phyloP scores from a whole-genome alignment of 2,329 filamentous ascomycete genomes.

The Colletotrichum truncatum region DNA sequence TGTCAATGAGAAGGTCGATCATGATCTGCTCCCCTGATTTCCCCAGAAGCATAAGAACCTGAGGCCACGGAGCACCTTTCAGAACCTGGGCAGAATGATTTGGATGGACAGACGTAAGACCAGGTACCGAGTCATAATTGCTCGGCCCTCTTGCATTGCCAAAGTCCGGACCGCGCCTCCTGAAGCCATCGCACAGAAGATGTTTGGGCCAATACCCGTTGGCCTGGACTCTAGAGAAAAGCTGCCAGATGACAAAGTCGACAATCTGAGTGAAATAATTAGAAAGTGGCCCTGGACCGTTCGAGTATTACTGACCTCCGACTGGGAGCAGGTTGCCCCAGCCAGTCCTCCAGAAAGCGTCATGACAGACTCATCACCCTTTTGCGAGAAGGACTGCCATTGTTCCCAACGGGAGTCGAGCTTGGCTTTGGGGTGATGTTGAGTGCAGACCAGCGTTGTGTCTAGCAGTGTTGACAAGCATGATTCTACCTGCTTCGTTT shows the following conservation, averaged over 20 bases:
- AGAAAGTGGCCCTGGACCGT: not conserved
- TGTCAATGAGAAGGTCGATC: constrained; percentile 79
- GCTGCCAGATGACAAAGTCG: constrained; percentile 79
- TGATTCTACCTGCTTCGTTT: constrained; percentile 43
- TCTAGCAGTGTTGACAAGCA: constrained; percentile 71
- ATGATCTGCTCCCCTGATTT: constrained; percentile 80
- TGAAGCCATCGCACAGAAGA: constrained; percentile 85
- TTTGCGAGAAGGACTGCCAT: constrained; percentile 70
- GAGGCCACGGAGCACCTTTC: constrained; percentile 78
- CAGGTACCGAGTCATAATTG: constrained; percentile 61
- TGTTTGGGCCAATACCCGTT: constrained; percentile 68
- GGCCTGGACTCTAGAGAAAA: constrained; percentile 70
- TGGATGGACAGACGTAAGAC: constrained; percentile 68
- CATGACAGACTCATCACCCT: constrained; percentile 65
- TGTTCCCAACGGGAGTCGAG: constrained; percentile 58
- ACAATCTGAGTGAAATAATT: constrained; percentile 65
- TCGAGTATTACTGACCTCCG: constrained; percentile 60
- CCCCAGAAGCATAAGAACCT: constrained; percentile 78
- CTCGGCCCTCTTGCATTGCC: constrained; percentile 38
- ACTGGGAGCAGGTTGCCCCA: constrained; percentile 63
- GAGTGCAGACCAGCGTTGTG: constrained; percentile 71
- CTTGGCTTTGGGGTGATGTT: constrained; percentile 1
- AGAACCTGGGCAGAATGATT: constrained; percentile 78
- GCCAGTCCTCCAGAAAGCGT: constrained; percentile 58
- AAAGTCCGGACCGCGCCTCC: constrained; percentile 50